Evolutionary conservation across 768 basidiomycete genomes (phyloP), one percentile per base, ranked within the genome.

Genomic region (Psilocybe tampanensis): DNA sequence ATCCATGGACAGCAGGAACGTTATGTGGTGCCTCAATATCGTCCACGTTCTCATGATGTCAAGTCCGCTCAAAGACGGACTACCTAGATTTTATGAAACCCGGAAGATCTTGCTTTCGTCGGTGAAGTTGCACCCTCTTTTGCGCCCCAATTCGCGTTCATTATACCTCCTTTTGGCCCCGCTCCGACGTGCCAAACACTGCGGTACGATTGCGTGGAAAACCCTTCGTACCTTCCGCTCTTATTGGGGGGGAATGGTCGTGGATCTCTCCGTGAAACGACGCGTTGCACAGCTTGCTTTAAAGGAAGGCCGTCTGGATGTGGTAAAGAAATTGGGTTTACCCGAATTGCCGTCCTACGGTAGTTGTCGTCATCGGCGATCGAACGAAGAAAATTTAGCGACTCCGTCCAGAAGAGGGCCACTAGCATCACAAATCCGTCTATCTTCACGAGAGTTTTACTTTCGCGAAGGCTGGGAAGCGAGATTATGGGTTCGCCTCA

Each of bases 261-360:
- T 81, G 61, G 84, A 88, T 70, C 74, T 77, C 50, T 72, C 76
- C 19, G 88, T 91, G 19, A 78, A 81, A 64, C 80, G 85, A 55
- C 82, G 86, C 41, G 69, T 91, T 51, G 79, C 79, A 5, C 71
- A 68, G 41, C 73, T 88, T 45, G 89, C 88, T 26, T 64, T 87
- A 53, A 88, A 86, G 68, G 83, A 91, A 72, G 82, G 86, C 15
- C 80, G 86, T 44, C 69, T 74, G 59, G 84, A 84, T 63, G 80
- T 88, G 55, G 72, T 74, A 17, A 52, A 72, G 56, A 65, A 64
- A 33, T 59, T 66, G 24, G 21, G 42, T 26, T 32, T 23, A 26
- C 39, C 8, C 33, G 60, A 58, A 53, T 9, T 5, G 29, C 22
- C 44, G 34, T 44, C 43, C 36, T 51, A 55, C 17, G 47, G 61